Evolutionary conservation across 305 asterid genomes (phyloP).

Genomic region (Rubia balearica): DNA sequence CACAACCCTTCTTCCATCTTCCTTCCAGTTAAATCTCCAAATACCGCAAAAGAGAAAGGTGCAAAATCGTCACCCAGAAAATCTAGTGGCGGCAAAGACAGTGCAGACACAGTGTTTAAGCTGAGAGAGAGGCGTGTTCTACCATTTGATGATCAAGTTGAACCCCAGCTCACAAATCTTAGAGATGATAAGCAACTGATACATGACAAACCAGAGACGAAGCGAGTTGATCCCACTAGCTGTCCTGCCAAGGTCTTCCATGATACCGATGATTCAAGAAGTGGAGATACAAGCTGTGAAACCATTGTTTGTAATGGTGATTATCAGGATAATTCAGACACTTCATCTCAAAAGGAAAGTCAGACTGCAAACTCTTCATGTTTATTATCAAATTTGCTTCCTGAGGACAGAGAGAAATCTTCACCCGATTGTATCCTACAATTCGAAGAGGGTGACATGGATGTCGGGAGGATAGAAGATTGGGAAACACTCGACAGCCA

Average conservation of each 20-base stretch:
- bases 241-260: slow-evolving; percentile 49
- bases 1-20: slow-evolving; percentile 67
- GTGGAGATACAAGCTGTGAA: slow-evolving; percentile 51
- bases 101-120: slow-evolving; percentile 32
- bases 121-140: slow-evolving; percentile 45
- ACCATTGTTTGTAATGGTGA: slow-evolving; percentile 40
- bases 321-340: slow-evolving; percentile 29
- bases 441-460: slow-evolving; percentile 28
- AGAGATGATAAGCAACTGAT: slow-evolving; percentile 33
- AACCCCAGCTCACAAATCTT: slow-evolving; percentile 34
- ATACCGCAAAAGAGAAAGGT: slow-evolving; percentile 41
- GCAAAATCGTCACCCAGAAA: slow-evolving; percentile 45
- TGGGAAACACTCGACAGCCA: slow-evolving; percentile 26
- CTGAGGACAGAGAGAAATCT: slow-evolving; percentile 29
- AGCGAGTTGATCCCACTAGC: slow-evolving; percentile 78
- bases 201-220: slow-evolving; percentile 60
- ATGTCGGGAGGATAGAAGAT: slow-evolving; percentile 27
- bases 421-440: slow-evolving; percentile 24
- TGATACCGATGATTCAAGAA: slow-evolving; percentile 63
- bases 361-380: slow-evolving; percentile 27
- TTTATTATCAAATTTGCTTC: slow-evolving; percentile 22
- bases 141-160: slow-evolving; percentile 40
- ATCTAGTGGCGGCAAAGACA: slow-evolving; percentile 37
- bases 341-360: slow-evolving; percentile 39
- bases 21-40: slow-evolving; percentile 89